phyloP scores from a whole-genome alignment of 2,329 filamentous ascomycete species.

The Dothideomycetes sp. region DNA sequence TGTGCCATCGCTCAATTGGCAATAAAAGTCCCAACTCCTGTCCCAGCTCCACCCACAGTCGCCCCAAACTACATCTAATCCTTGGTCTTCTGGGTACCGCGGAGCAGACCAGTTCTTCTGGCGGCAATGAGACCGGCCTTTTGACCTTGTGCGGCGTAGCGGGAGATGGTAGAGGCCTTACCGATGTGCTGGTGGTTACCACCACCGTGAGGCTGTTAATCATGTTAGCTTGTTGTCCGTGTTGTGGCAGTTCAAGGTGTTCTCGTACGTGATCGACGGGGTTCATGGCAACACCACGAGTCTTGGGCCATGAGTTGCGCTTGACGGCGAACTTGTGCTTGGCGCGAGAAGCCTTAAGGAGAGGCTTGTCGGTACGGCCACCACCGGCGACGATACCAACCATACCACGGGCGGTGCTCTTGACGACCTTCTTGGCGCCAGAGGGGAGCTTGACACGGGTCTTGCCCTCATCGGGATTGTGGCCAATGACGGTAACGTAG shows the following conservation, averaged over 20 bases:
- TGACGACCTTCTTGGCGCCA: slow-evolving; percentile 97
- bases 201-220: slow-evolving; percentile 40
- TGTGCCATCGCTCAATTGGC: slow-evolving; percentile 9
- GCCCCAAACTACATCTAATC: slow-evolving; percentile 37
- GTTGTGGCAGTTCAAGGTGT: slow-evolving; percentile 1
- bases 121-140: slow-evolving; percentile 99
- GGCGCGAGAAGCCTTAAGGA: slow-evolving; percentile 97
- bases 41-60: background rate
- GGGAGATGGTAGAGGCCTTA: slow-evolving; percentile 99
- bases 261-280: slow-evolving; percentile 80
- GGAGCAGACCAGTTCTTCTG: slow-evolving; percentile 97
- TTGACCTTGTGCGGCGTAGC: slow-evolving; percentile 96
- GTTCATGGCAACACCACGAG: slow-evolving; percentile 99
- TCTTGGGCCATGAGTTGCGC: slow-evolving; percentile 99
- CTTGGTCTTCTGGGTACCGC: slow-evolving; percentile 99
- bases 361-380: slow-evolving; percentile 98
- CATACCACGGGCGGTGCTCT: slow-evolving; percentile 89
- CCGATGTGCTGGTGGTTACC: slow-evolving; percentile 99
- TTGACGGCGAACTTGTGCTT: slow-evolving; percentile 99
- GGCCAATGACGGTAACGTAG: slow-evolving; percentile 96
- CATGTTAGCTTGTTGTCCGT: slow-evolving; percentile 21
- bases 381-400: slow-evolving; percentile 98
- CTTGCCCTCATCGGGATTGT: slow-evolving; percentile 99
- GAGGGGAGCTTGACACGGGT: slow-evolving; percentile 99
- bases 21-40: slow-evolving; percentile 1